These are phyloP conservation scores for Phialophora chinensis DNA, from an alignment of 2,329 filamentous ascomycete genomes.

Conservation along the genomic window DNA sequence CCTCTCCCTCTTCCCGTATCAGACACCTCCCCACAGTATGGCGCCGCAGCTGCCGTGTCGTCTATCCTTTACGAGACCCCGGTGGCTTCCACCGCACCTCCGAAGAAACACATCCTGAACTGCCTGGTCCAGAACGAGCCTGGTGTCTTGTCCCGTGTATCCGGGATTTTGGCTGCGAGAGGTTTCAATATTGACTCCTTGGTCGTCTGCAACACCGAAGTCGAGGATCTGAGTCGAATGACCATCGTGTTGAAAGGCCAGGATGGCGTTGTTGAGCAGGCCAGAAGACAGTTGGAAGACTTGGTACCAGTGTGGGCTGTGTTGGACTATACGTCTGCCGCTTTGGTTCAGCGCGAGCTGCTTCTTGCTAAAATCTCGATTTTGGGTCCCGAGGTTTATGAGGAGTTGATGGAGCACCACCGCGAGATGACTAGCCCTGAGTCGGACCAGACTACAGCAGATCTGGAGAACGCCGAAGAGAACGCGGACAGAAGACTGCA, in stretches of 20 bases:
- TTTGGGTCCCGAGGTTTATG: conserved; percentile 95
- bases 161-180: conserved; percentile 90
- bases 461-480: conserved; percentile 47
- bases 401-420: conserved; percentile 94
- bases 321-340: conserved; percentile 89
- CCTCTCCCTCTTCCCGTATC: conserved; percentile 81
- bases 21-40: conserved; percentile 78
- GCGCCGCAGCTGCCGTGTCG: conserved; percentile 89
- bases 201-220: conserved; percentile 97
- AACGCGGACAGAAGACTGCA: conserved; percentile 39
- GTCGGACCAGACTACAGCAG: conserved; percentile 40
- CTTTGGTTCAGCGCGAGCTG: conserved; percentile 93
- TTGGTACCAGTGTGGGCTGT: conserved; percentile 98
- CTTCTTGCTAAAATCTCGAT: conserved; percentile 96
- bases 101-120: conserved; percentile 95
- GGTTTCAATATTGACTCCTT: conserved; percentile 99
- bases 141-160: conserved; percentile 93
- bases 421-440: conserved; percentile 76
- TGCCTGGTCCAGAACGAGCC: conserved; percentile 99
- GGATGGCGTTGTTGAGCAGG: conserved; percentile 97
- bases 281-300: conserved; percentile 91
- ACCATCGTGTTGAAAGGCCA: conserved; percentile 96
- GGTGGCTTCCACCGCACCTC: conserved; percentile 77
- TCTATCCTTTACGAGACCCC: conserved; percentile 99
- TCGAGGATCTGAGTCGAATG: conserved; percentile 96